phyloP scores from a whole-genome alignment of 1,284 basidiomycete species.

The Ustilago shanxiensis region DNA sequence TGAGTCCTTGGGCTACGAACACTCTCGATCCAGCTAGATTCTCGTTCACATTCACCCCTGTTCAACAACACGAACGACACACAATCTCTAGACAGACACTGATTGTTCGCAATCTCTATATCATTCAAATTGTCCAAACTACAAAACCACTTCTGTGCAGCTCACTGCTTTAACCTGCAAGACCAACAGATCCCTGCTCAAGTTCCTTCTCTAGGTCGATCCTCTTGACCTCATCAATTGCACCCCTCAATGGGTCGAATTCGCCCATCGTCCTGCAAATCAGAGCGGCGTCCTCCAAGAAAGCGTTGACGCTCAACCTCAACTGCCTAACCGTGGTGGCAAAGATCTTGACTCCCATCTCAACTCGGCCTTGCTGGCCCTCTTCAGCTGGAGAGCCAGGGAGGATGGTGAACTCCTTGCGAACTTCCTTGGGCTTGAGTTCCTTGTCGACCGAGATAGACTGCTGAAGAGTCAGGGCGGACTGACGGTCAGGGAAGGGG shows the following conservation, averaged over 20 bases:
- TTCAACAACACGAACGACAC: too few species aligned
- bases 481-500: conserved; percentile 46
- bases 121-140: not conserved
- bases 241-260: conserved; percentile 43
- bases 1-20: too few species aligned
- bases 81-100: too few species aligned
- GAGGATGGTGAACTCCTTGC: conserved; percentile 48
- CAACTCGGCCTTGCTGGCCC: conserved; percentile 13
- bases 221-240: conserved; percentile 37
- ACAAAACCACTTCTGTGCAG: not conserved
- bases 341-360: conserved; percentile 51
- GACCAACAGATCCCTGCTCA: conserved; percentile 58
- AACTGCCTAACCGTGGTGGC: conserved; percentile 62
- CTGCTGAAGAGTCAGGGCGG: conserved; percentile 45
- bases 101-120: not conserved
- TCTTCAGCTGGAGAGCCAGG: conserved; percentile 14
- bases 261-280: conserved; percentile 57
- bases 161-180: conserved; percentile 41
- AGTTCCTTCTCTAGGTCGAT: conserved; percentile 45
- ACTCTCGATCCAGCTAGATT: too few species aligned
- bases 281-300: conserved; percentile 57
- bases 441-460: conserved; percentile 59
- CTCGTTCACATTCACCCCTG: too few species aligned
- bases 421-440: conserved; percentile 59
- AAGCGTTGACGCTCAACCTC: conserved; percentile 58